Evolutionary conservation across 2,329 filamentous ascomycete genomes (phyloP), one percentile per base, ranked within the genome.

Genomic region (Phyllosticta paracitricarpa): DNA sequence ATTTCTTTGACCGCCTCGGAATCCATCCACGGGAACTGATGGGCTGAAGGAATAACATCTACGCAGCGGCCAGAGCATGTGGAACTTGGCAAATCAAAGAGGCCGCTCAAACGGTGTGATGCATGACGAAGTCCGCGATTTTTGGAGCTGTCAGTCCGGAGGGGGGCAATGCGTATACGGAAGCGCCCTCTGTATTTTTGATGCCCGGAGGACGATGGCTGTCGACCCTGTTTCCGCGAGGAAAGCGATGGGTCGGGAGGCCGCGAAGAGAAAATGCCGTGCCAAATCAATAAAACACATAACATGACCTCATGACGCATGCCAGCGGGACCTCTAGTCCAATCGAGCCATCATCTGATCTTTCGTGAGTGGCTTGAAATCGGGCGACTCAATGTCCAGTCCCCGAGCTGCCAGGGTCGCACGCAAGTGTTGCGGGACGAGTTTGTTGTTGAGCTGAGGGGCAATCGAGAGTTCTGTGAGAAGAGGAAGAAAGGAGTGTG

Each of bases 321-420:
- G 65, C 54, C 56, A 62, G 59, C 64, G 30, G 54, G 40, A n/a
- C 56, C 57, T 64, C 78, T 79, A 99, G 79, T 99, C 94, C 77
- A 99, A 82, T 76, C 92, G 91, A 63, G 94, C 94, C 80, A 96
- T 90, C 94, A 99, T 97, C 75, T 97, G 91, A 71, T 94, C 88
- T 81, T 91, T 96, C 71, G 88, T 81, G 79, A 99, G 82, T 54
- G 93, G 93, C 69, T 86, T 91, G 76, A 99, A 89, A 75, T 92
- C 92, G 10, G 74, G 72, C 59, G 75, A 75, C 76, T 97, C 91
- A 71, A 97, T 91, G 74, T 97, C 92, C 67, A 99, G 83, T 60
- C 90, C 92, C 70, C 86, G 86, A 56, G 87, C 82, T 64, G 84
- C 84, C 63, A 99, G 82, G 63, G 85, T 81, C 24, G 89, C 79